phyloP scores from a whole-genome alignment of 106 monocot genomes.

The Chionographis japonica region DNA sequence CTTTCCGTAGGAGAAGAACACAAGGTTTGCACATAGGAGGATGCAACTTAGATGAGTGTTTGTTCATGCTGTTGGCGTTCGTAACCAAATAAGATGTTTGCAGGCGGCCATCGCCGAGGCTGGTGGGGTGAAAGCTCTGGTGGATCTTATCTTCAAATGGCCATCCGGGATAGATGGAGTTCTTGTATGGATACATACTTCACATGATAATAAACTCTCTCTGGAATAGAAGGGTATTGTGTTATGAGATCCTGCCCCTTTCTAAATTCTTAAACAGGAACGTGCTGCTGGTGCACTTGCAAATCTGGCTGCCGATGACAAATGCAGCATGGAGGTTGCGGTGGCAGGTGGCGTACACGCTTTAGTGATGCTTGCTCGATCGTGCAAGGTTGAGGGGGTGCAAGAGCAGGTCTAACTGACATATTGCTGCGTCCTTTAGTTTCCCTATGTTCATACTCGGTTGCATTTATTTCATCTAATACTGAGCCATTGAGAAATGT shows the following conservation, averaged over 20 bases:
- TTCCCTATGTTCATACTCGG: neutral
- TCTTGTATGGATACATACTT: conserved; percentile 49
- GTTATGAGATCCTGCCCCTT: neutral
- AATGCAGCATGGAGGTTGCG: conserved; percentile 94
- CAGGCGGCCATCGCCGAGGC: conserved; percentile 85
- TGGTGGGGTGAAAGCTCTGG: conserved; percentile 93
- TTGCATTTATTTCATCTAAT: neutral
- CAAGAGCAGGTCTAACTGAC: conserved; percentile 83
- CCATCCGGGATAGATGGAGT: conserved; percentile 81
- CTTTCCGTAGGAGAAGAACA: conserved; percentile 99
- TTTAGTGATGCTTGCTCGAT: conserved; percentile 85
- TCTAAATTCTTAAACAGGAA: conserved; percentile 54
- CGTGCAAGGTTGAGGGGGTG: conserved; percentile 93
- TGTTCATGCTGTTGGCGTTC: neutral
- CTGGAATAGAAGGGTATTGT: neutral
- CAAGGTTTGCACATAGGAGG: conserved; percentile 47
- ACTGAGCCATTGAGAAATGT: neutral
- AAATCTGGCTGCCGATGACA: conserved; percentile 97
- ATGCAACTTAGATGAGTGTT: neutral
- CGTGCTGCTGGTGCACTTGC: conserved; percentile 98
- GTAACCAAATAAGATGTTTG: conserved; percentile 6
- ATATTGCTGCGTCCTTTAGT: neutral
- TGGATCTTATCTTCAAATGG: conserved; percentile 96
- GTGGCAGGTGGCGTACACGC: conserved; percentile 88
- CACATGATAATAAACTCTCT: neutral